A percentile compares a stretch with the other conserved stretches of the same genome.
These are phyloP conservation scores for Coemansia erecta DNA, from an alignment of 192 early-diverging fungal species.

Conservation along the genomic window DNA sequence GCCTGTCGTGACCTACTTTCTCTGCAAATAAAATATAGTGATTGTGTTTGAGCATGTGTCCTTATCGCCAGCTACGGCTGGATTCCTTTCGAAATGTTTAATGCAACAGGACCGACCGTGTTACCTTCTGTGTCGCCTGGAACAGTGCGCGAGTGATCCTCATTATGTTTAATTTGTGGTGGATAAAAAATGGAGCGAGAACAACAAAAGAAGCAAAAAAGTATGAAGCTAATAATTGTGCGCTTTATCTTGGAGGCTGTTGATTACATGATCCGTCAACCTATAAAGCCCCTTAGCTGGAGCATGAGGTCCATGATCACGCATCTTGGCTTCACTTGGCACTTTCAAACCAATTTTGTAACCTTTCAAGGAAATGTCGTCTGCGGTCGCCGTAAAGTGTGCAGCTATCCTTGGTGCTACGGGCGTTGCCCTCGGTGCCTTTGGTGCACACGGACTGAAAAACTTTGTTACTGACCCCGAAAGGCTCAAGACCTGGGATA, in stretches of 20 bases:
- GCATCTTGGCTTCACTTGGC: not conserved
- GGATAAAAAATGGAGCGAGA: not conserved
- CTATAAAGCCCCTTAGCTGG: not conserved
- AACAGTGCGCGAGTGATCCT: conserved; percentile 35
- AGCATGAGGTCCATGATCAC: no score
- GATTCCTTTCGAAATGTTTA: not conserved
- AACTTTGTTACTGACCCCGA: conserved; percentile 33
- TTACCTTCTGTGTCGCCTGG: conserved; percentile 47
- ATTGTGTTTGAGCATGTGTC: not conserved
- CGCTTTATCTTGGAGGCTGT: no score
- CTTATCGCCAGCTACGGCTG: not conserved
- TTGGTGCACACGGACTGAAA: conserved; percentile 56
- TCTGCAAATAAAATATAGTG: not conserved
- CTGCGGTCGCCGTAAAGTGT: conserved; percentile 26
- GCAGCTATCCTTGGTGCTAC: conserved; percentile 49
- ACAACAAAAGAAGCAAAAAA: not conserved
- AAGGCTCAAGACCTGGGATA: conserved; percentile 36
- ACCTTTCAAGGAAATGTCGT: conserved; percentile 16
- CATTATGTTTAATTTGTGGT: conserved; percentile 12
- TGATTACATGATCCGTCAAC: not conserved
- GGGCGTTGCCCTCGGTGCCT: conserved; percentile 58
- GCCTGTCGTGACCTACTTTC: conserved; percentile 67
- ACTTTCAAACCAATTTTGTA: not conserved
- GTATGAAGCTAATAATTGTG: not conserved
- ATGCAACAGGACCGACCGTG: not conserved